phyloP scores from a whole-genome alignment of 1,139 yeast species.

The Debaryomyces coudertii region DNA sequence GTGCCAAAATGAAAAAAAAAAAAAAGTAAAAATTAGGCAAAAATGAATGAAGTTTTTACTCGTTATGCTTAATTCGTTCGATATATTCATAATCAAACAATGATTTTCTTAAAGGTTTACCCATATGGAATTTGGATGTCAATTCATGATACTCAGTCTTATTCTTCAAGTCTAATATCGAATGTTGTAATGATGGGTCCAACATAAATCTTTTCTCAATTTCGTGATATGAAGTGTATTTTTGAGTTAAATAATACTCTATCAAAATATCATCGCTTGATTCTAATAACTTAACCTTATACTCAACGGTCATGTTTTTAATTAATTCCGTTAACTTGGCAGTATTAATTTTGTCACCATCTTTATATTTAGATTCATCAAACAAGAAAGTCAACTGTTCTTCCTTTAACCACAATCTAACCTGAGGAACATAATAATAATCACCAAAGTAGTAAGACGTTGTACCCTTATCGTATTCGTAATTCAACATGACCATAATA shows the following conservation, averaged over 20 bases:
- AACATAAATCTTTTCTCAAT: constrained; percentile 33
- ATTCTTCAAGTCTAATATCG: constrained; percentile 21
- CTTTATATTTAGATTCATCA: constrained; percentile 16
- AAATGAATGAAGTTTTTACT: neutral
- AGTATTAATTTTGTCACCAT: constrained; percentile 16
- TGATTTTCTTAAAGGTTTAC: constrained; percentile 32
- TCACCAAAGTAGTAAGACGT: constrained; percentile 25
- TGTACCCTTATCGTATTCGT: constrained; percentile 35
- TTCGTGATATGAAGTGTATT: constrained; percentile 39
- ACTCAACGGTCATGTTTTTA: constrained; percentile 26
- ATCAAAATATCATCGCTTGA: constrained; percentile 38
- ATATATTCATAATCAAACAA: constrained; percentile 34
- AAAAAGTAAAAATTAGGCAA: neutral
- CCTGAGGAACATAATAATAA: constrained; percentile 35
- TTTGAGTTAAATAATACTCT: constrained; percentile 46
- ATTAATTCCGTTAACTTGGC: constrained; percentile 21
- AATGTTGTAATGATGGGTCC: constrained; percentile 24
- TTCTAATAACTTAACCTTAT: constrained; percentile 33
- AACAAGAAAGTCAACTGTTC: constrained; percentile 21
- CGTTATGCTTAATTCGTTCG: constrained; percentile 22
- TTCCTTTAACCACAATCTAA: constrained; percentile 37
- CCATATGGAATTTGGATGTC: constrained; percentile 30
- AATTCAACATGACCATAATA: constrained; percentile 35
- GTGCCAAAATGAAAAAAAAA: neutral
- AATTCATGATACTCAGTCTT: constrained; percentile 26